These are phyloP conservation scores for Aspergillus steynii DNA, from an alignment of 495 filamentous ascomycete genomes.

Conservation along the genomic window DNA sequence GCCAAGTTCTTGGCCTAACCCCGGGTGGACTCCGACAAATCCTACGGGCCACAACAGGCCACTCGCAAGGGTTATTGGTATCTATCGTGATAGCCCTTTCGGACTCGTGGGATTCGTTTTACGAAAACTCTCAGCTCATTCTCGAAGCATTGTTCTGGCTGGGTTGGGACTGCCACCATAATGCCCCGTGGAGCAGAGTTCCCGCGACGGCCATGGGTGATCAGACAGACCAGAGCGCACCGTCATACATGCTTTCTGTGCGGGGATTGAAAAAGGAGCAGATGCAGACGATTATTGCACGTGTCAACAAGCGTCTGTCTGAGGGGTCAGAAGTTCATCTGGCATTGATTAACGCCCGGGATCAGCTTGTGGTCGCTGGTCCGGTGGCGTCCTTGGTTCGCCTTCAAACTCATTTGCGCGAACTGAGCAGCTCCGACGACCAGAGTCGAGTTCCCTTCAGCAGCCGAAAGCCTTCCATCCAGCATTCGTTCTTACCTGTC, in stretches of 20 bases:
- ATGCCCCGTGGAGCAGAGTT: conserved; percentile 14
- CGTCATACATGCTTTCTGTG: conserved; percentile 24
- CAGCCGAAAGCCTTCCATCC: conserved; percentile 20
- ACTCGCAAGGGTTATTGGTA: conserved; percentile 34
- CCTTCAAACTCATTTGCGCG: conserved; percentile 15
- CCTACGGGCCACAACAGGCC: conserved; percentile 29
- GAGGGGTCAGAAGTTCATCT: conserved; percentile 19
- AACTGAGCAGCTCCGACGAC: conserved; percentile 13
- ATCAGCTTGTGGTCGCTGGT: conserved; percentile 34
- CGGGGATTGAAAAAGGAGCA: conserved; percentile 10
- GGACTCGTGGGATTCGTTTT: conserved; percentile 31
- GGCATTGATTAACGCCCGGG: conserved; percentile 30
- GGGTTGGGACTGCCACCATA: conserved; percentile 24
- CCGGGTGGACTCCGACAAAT: conserved; percentile 28
- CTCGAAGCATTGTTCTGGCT: conserved; percentile 21
- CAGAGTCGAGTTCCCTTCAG: conserved; percentile 24
- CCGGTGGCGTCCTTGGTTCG: conserved; percentile 25
- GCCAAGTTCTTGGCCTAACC: conserved; percentile 23
- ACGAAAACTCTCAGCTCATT: conserved; percentile 9
- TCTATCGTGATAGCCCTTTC: conserved; percentile 28
- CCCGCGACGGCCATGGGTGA: neutral
- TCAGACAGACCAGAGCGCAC: neutral
- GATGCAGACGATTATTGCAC: conserved; percentile 4
- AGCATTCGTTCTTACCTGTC: conserved; percentile 28
- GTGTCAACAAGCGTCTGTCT: conserved; percentile 14